Conservation (phyloP, 2,329 filamentous ascomycete genomes). For the Graphiopsis chlorocephala region DNA sequence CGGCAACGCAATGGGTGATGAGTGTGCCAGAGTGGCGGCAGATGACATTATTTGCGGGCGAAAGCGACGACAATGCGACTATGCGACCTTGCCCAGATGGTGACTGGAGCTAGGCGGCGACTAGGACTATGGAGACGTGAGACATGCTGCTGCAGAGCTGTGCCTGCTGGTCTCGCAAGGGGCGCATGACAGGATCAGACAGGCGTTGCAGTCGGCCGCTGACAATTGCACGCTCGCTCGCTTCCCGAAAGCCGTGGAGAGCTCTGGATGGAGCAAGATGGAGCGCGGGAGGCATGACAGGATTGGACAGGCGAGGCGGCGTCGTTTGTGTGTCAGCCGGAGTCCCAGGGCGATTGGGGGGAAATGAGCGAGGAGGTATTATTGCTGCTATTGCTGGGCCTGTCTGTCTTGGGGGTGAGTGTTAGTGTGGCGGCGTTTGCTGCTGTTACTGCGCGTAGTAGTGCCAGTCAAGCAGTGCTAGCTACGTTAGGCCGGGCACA, state of each 20-base stretch:
- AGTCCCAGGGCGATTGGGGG: neutral
- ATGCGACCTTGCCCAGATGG: constrained; percentile 1
- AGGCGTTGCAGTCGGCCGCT: constrained; percentile 8
- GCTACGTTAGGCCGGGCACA: neutral
- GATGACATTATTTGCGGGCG: constrained; percentile 13
- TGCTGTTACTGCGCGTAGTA: neutral
- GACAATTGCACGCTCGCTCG: constrained; percentile 14
- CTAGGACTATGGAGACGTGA: constrained; percentile 13
- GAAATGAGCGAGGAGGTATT: neutral
- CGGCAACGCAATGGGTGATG: constrained; percentile 9
- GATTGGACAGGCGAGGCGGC: neutral
- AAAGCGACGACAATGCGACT: constrained; percentile 13
- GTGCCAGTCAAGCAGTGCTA: neutral
- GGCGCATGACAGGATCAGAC: constrained; percentile 14
- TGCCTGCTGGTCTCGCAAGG: constrained; percentile 15
- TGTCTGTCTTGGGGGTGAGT: neutral
- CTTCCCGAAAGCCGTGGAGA: constrained; percentile 7
- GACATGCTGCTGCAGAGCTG: constrained; percentile 14
- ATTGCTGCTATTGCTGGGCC: neutral
- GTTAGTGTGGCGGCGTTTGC: neutral
- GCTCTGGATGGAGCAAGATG: neutral
- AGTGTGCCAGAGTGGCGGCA: constrained; percentile 11
- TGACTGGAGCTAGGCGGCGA: neutral
- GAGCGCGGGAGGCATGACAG: neutral
- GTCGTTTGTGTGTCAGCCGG: constrained; percentile 11